Conservation (phyloP, 139 green algal species). For the Tetradesmus lagerheimii region DNA sequence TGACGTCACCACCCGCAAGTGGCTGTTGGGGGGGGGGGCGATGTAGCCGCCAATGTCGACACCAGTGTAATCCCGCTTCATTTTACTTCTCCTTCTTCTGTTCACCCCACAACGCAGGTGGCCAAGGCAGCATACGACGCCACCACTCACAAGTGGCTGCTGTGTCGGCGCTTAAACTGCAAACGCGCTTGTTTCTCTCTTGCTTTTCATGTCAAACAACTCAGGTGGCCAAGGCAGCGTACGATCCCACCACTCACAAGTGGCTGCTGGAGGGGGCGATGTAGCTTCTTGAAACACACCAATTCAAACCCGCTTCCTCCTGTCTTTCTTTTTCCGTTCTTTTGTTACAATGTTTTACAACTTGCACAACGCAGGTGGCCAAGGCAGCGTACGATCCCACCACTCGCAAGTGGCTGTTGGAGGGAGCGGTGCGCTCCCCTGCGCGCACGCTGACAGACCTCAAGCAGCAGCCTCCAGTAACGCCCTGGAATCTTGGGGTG, state of each 20-base stretch:
- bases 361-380: constrained; percentile 23
- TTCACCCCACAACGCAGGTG: constrained; percentile 4
- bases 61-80: too few relatives aligned
- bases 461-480: constrained; percentile 32
- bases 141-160: too few relatives aligned
- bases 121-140: constrained; percentile 17
- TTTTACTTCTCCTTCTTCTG: too few relatives aligned
- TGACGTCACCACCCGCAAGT: constrained; percentile 37
- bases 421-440: not conserved
- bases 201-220: too few relatives aligned
- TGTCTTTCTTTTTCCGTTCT: too few relatives aligned
- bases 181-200: too few relatives aligned
- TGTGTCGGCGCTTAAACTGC: too few relatives aligned
- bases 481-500: constrained; percentile 44
- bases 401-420: constrained; percentile 49
- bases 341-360: not conserved
- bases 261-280: constrained; percentile 46
- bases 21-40: constrained; percentile 46
- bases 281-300: too few relatives aligned
- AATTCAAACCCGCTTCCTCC: too few relatives aligned
- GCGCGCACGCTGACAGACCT: not conserved
- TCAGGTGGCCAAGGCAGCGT: not conserved
- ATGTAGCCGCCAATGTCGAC: too few relatives aligned
- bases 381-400: constrained; percentile 18
- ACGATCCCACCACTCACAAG: constrained; percentile 28